Evolutionary conservation across 2,329 filamentous ascomycete genomes (phyloP), one percentile per base, ranked within the genome.

Genomic region (Sphaerulina vaccinii): DNA sequence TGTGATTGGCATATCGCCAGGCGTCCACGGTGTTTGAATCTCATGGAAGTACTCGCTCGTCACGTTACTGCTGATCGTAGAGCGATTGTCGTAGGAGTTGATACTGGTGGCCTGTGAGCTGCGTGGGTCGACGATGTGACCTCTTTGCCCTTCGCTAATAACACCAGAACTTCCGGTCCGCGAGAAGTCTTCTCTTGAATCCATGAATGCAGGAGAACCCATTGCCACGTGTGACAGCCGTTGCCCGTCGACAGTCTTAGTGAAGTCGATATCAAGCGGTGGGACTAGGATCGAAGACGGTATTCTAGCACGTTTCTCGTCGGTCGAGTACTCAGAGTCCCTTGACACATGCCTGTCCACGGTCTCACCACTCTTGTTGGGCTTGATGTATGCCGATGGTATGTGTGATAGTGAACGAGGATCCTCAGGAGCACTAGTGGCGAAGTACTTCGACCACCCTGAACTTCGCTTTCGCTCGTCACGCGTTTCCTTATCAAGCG

Each of bases 151-250:
- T 32, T 56, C 46, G 22, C 41, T 49, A 10, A 58, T 15, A 21
- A 50, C 48, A 10, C 55, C 54, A 13, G 53, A 59, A 36, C 57
- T 62, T 35, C 66, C 67, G n/a, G 60, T 55, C 22, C 55, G 57
- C 1, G 63, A 62, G 15, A 76, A 58, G 40, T 73, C 70, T 49
- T 73, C 71, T 23, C 61, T 70, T 41, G 81, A 82, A 54, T 84
- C 78, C 8, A 83, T 79, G 40, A 90, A 79, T 1, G 85, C 84
- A 1, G 87, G 87, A 62, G 85, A 89, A 43, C 81, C 83, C 3
- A 84, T 83, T 42, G 80, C 79, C 23, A 91, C 87, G 16, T 80
- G 78, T 62, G 79, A 86, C 61, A 90, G 74, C 22, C 80, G 79
- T 42, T 82, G 79, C 11, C 80, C 80, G 33, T 85, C 83, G 35